Base-by-base conservation (phyloP, 192 early-diverging fungal species). In the Haplosporangium gracile region DNA sequence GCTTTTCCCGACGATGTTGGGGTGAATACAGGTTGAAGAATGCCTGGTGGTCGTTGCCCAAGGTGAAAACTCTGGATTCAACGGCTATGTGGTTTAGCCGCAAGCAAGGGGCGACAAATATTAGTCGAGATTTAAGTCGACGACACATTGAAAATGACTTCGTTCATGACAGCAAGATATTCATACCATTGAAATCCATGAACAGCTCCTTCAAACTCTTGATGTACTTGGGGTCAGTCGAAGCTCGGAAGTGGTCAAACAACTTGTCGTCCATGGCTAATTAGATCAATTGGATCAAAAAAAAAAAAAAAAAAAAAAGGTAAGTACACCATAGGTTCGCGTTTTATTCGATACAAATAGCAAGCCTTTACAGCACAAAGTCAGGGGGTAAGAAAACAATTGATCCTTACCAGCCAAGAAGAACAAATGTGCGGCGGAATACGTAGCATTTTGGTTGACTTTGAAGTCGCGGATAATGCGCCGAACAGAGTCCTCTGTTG, bases 101-200 rank as follows among this genome's bases (percentile, higher is more conserved):
- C 13, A 24, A 29, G 11, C 29, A 15, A 57, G 32, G 32, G 6
- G 5, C 34, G 18, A 22, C 20, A 42, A 34, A 71, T 42, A 22
- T 71, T 42, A 38, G n/a, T 6, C 6, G 36, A 71, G 4, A 8
- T 65, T 26, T 2, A 32, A 9, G 10, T 26, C 11, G 29, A 29
- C 13, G 13, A 10, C 11, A 8, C 60, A 65, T 32, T 29, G 60
- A 65, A 15, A 15, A 32, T 15, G 26, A 34, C 29, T 10, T 32
- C 32, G 60, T 13, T 29, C 8, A 15, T 4, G 26, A 10, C 39
- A 74, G 15, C 20, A 3, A 36, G 26, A 34, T 38, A 5, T 69
- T 16, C 86, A 43, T 91, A 97, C 96, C 94, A 65, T 95, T 88
- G 78, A 97, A 97, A 71, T 97, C 96, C 71, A 97, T 92, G 78